Percentiles rank a stretch among this genome's conserved stretches.
phyloP scores from a whole-genome alignment of 257 asterid genomes.

The Solanum chilense region DNA sequence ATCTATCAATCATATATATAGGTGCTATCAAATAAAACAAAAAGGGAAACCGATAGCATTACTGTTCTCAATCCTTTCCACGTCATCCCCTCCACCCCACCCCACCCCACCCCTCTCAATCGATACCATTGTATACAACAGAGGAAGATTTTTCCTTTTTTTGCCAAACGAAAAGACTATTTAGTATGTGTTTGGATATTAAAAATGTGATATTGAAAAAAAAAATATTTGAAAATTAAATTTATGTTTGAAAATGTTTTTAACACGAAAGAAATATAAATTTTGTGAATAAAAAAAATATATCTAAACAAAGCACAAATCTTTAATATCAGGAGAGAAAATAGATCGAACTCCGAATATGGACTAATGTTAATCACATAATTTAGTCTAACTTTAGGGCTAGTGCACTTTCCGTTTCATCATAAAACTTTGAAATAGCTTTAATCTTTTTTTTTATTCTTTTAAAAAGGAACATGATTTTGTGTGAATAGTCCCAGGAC shows the following conservation, averaged over 20 bases:
- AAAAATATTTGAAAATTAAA: not conserved
- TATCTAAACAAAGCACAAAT: not conserved
- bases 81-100: not conserved
- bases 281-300: not conserved
- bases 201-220: not conserved
- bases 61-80: not conserved
- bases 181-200: too few relatives aligned
- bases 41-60: not conserved
- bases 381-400: not conserved
- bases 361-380: too few relatives aligned
- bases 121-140: not conserved
- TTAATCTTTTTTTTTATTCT: too few relatives aligned
- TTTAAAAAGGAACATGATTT: not conserved
- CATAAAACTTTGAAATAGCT: not conserved
- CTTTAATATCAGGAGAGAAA: too few relatives aligned
- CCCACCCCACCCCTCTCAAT: not conserved
- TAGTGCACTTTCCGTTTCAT: not conserved
- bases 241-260: not conserved
- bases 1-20: slow-evolving; percentile 17
- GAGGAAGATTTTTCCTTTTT: not conserved
- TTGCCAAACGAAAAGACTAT: not conserved
- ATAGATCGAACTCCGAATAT: too few relatives aligned
- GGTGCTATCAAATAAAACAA: not conserved
- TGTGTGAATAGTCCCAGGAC: not conserved
- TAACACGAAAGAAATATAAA: not conserved